A percentile compares a stretch with the other conserved stretches of the same genome.
Conservation (phyloP, 2,329 filamentous ascomycete genomes). For the Nigrospora sphaerica region DNA sequence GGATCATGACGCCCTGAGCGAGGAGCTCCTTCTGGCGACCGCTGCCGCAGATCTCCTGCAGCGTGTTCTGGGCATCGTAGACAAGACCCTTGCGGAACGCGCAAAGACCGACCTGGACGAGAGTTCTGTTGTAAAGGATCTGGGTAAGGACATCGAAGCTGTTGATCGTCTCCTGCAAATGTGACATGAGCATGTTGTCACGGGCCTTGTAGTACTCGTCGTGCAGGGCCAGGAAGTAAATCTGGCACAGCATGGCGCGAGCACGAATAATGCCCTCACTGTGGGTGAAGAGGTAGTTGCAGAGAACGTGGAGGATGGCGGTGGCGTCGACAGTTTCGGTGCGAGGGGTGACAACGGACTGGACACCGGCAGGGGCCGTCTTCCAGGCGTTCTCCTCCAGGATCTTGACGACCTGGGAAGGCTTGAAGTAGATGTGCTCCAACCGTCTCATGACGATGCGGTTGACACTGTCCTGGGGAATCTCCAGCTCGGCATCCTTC, state of each 20-base stretch:
- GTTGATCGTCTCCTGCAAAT: constrained; percentile 92
- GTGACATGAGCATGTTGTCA: constrained; percentile 99
- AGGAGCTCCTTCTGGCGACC: constrained; percentile 96
- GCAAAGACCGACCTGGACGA: constrained; percentile 96
- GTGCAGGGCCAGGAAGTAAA: constrained; percentile 96
- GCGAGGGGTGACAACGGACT: constrained; percentile 78
- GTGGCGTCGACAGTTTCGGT: constrained; percentile 60
- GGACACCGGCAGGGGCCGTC: constrained; percentile 57
- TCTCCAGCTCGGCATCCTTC: constrained; percentile 62
- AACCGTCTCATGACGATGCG: constrained; percentile 87
- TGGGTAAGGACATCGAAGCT: constrained; percentile 96
- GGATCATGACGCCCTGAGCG: constrained; percentile 96
- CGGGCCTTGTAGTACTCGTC: constrained; percentile 97
- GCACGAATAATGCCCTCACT: constrained; percentile 95
- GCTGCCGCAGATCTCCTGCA: constrained; percentile 96
- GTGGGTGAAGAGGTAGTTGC: constrained; percentile 89
- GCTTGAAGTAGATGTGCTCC: constrained; percentile 99
- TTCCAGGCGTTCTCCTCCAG: constrained; percentile 95
- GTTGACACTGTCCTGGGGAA: constrained; percentile 82
- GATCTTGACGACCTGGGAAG: constrained; percentile 84
- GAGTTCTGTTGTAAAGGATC: constrained; percentile 96
- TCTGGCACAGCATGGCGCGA: constrained; percentile 95
- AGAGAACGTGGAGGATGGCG: constrained; percentile 76
- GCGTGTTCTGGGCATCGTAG: constrained; percentile 94
- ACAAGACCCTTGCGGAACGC: constrained; percentile 95